Evolutionary conservation across 1,284 basidiomycete genomes (phyloP).

Genomic region (Uromyces viciae-fabae): DNA sequence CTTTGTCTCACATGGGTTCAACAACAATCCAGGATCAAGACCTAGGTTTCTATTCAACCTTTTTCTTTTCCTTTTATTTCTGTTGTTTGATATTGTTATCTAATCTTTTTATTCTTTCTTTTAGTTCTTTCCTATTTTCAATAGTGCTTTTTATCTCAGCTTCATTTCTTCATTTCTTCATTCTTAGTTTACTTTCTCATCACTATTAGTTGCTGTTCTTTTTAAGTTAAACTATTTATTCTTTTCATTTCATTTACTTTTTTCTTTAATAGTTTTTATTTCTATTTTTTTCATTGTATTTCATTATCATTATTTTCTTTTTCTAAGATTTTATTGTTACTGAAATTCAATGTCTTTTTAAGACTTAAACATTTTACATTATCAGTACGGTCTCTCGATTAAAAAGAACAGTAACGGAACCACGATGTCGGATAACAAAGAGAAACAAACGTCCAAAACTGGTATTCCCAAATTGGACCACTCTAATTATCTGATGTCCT

Average conservation of each 20-base stretch:
- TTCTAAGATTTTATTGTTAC: neutral
- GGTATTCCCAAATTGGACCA: too few relatives aligned
- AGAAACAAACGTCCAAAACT: too few relatives aligned
- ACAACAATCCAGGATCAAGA: neutral
- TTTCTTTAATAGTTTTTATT: neutral
- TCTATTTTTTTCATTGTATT: neutral
- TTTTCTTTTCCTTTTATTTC: neutral
- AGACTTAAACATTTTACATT: too few relatives aligned
- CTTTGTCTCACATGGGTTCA: neutral
- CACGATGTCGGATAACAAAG: too few relatives aligned
- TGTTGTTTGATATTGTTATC: neutral
- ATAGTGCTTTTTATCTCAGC: neutral
- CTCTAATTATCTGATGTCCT: too few relatives aligned
- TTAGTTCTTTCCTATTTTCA: neutral
- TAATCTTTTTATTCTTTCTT: neutral
- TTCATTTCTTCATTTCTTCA: neutral
- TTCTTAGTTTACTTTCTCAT: neutral
- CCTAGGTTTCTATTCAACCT: neutral
- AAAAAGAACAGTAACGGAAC: too few relatives aligned
- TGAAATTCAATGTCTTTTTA: neutral
- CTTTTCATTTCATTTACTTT: neutral
- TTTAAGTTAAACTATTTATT: neutral
- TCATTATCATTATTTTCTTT: neutral
- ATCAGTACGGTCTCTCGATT: too few relatives aligned
- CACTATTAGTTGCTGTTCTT: neutral